Evolutionary conservation across 495 filamentous ascomycete species (phyloP), one percentile per base, ranked within the genome.

Genomic region (Thermochaetoides thermophila): DNA sequence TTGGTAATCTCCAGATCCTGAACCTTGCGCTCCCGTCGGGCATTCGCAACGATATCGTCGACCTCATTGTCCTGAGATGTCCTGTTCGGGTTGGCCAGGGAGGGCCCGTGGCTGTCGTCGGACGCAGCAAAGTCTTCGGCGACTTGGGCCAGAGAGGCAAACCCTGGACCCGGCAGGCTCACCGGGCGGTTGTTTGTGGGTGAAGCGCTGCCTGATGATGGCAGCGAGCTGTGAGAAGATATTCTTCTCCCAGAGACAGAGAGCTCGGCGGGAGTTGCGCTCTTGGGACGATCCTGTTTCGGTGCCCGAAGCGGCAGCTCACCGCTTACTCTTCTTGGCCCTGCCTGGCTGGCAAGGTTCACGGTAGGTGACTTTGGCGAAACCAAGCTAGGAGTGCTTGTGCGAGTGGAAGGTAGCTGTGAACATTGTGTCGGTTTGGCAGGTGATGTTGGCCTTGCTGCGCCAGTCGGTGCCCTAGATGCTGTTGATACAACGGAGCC

Each of bases 1-100:
- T 99, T 99, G 40, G 81, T 92, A 38, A 99, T 99, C 48, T 99
- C 82, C n/a, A 99, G 63, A 52, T 99, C 89, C 43, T 96, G 63
- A 18, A 99, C 86, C 55, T 95, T 96, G 35, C 89, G 74, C 55
- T 95, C 89, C 5, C 81, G 75, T 11, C 89, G 74, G 5, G 89
- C 89, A 53, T 81, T 87, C 8, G 79, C 68, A 2, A 85, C 84
- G 7, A 76, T 49, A 23, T 85, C 82, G 32, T 64, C 77, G 32
- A 69, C 53, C 16, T 69, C 66, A 33, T 69, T 69, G 8, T 64
- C 42, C 13, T 61, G 64, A 4, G 46, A 44, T 3, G 61, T 49
- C 37, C 64, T 71, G 5, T 63, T 63, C 3, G 71, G 70, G 41
- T 68, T 76, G 20, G 63, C 58, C 7, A 57, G 46, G 17, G 50